A percentile compares a stretch with the other conserved stretches of the same genome.
phyloP scores from a whole-genome alignment of 148 eudicot genomes.

The Gaultheria prostrata region DNA sequence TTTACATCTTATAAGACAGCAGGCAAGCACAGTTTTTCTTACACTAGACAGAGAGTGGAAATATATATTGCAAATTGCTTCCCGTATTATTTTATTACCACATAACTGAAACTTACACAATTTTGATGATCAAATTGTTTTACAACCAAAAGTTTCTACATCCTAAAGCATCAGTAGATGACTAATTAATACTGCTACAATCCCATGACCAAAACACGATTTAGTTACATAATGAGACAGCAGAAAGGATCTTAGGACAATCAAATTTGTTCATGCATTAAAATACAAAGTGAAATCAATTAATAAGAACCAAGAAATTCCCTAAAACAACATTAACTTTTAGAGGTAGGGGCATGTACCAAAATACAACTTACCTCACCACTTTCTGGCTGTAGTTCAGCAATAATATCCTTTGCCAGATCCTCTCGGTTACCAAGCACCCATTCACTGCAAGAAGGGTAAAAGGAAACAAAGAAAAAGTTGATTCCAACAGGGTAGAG shows the following conservation, averaged over 20 bases:
- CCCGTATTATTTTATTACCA: background rate
- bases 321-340: background rate
- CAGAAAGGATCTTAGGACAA: background rate
- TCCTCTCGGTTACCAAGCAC: conserved; percentile 96
- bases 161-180: background rate
- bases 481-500: background rate
- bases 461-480: background rate
- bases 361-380: conserved; percentile 65
- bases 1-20: background rate
- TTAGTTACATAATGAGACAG: background rate
- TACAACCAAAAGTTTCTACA: background rate
- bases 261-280: background rate
- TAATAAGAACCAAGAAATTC: background rate
- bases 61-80: background rate
- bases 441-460: conserved; percentile 73
- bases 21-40: background rate
- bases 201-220: background rate
- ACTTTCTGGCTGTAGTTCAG: conserved; percentile 70
- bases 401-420: conserved; percentile 81
- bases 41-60: background rate
- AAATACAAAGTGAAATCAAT: background rate
- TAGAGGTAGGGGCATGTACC: conserved; percentile 8
- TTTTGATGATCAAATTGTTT: background rate
- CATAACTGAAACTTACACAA: background rate
- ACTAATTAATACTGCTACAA: background rate